Evolutionary conservation across 352 stramenopile species (phyloP), one percentile per base, ranked within the genome.

Genomic region (Thalassiosira hispida): DNA sequence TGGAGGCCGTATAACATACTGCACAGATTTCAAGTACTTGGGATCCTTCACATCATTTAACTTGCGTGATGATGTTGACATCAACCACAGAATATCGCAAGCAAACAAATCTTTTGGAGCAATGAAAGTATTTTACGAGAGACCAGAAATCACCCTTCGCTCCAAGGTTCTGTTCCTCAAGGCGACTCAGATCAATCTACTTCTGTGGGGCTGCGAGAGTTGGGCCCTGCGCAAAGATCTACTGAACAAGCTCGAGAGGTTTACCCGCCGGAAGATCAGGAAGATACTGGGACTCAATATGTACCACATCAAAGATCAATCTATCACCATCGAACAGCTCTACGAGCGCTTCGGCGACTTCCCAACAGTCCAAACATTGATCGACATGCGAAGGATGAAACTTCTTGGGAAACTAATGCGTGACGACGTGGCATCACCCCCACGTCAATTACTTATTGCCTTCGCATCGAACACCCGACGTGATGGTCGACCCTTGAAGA

Each of bases 131-230:
- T 5, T 81, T 12, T 76, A 55, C 55, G 55, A 16, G 0, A 61
- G 53, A n/a, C 20, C 20, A 35, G 14, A 61, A 23, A 27, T 64
- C 1, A 42, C 67, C 18, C 8, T 83, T 23, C 2, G 69, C 1
- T 56, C 35, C 1, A 79, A 83, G 25, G 33, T 71, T 20, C 11
- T 63, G 7, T 12, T 79, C 16, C 79, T 79, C 25, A 4, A 62
- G 2, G 67, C 60, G 0, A 79, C 75, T 8, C 51, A 40, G 16
- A 51, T 77, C 0, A 82, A 82, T 25, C 42, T 77, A 23, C 51
- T 82, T 8, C 35, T 82, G 5, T 82, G 65, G 73, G 73, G 66
- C 2, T 82, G 73, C 23, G 66, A 82, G 31, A 59, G 20, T 1
- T 83, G 67, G 75, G 56, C 75, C 0, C n/a, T 83, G 18, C 25